Percentiles rank a stretch among this genome's conserved stretches.
phyloP scores from a whole-genome alignment of 495 filamentous ascomycete genomes.

The Daldinia grandis region DNA sequence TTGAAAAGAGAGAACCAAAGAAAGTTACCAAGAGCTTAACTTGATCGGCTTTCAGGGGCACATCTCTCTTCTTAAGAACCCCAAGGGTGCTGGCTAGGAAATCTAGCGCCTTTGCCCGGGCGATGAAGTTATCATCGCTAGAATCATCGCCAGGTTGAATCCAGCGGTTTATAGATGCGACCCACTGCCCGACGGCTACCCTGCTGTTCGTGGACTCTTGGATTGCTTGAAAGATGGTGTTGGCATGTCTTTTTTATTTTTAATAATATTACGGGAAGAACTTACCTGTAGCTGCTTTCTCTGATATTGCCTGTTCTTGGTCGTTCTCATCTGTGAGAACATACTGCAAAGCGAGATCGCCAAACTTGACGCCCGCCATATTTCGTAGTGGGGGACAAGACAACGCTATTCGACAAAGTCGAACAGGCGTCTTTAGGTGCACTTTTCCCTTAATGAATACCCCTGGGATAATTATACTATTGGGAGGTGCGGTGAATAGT shows the following conservation, averaged over 20 bases:
- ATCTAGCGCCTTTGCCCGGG: constrained; percentile 54
- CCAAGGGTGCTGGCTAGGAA: constrained; percentile 57
- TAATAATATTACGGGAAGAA: constrained; percentile 1
- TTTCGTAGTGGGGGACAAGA: constrained; percentile 13
- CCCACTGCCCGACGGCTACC: constrained; percentile 56
- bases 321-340: constrained; percentile 56
- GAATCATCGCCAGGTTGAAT: constrained; percentile 50
- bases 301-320: constrained; percentile 44
- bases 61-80: constrained; percentile 46
- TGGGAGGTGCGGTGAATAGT: neutral
- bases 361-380: constrained; percentile 54
- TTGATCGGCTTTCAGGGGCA: constrained; percentile 53
- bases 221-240: constrained; percentile 45
- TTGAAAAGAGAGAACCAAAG: constrained; percentile 60
- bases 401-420: constrained; percentile 11
- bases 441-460: neutral
- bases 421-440: constrained; percentile 2
- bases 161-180: constrained; percentile 58
- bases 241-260: neutral
- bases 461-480: neutral
- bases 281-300: constrained; percentile 53
- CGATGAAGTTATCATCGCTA: constrained; percentile 53
- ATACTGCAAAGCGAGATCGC: constrained; percentile 57
- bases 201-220: constrained; percentile 53
- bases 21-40: constrained; percentile 55